Base-by-base conservation (phyloP, 2,329 filamentous ascomycete genomes). In the Cytospora mali region DNA sequence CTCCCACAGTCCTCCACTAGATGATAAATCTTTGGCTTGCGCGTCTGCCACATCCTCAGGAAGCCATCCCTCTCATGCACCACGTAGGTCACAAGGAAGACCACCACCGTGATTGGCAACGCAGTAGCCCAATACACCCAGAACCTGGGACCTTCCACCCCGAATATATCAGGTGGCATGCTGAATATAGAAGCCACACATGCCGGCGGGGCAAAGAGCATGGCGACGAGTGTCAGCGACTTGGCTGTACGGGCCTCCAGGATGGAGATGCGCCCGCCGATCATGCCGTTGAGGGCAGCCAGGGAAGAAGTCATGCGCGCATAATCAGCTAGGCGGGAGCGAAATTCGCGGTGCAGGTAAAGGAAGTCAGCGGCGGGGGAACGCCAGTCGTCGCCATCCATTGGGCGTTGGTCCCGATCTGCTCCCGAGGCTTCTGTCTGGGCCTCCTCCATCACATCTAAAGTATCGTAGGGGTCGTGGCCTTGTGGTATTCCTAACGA, bases 261-360 rank as follows among this genome's bases (percentile, higher is more conserved):
- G 9, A 64, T 56, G 14, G 62, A 59, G n/a, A 61, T 55, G 21
- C 57, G 62, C 9, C 62, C 62, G 14, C 62, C 57, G 18, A 61
- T 53, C 57, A 64, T 64, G 11, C 57, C 62, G 23, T 61, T 56
- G 5, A 64, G 53, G 31, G 76, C 66, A 13, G 75, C 68, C 21
- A 68, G 52, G 9, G 66, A 66, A 3, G 67, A 64, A 23, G 52
- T 61, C 57, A 64, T 61, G 21, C 62, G 57, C 7, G 57, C 62
- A 16, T 61, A 64, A 27, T 64, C 62, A 10, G 57, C 57, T 5
- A 64, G 62, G 31, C 50, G 57, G 13, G 33, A 54, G 11, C 62
- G 52, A 21, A 61, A 61, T 10, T 61, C 57, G 6, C 57, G 62
- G 18, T 64, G 62, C 7, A 64, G 57, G 33, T 53, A 64, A 0